Conservation (phyloP, 2,329 filamentous ascomycete species). For the Aureobasidium sp. region DNA sequence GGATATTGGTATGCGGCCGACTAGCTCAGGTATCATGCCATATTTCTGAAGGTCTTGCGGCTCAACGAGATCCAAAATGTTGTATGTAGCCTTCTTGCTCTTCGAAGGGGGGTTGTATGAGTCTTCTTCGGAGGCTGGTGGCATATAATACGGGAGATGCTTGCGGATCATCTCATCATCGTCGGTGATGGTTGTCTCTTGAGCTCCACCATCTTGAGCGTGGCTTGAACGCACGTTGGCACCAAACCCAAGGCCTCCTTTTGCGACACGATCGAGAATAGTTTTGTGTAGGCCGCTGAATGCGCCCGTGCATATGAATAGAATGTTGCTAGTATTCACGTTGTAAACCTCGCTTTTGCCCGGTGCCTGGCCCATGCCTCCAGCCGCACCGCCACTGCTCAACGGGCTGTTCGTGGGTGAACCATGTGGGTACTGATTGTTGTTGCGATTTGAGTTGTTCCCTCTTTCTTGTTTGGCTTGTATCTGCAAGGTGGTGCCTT, state of each 20-base stretch:
- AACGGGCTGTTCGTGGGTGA: conserved; percentile 32
- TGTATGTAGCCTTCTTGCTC: conserved; percentile 68
- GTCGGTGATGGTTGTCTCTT: conserved; percentile 51
- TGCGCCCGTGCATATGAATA: conserved; percentile 94
- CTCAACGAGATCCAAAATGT: conserved; percentile 59
- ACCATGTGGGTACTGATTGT: conserved; percentile 18
- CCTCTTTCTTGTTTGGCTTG: conserved; percentile 72
- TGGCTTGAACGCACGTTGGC: conserved; percentile 61
- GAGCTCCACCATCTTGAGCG: conserved; percentile 41
- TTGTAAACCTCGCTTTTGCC: conserved; percentile 57
- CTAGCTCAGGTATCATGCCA: conserved; percentile 85
- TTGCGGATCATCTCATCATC: conserved; percentile 51
- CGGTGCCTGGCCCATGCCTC: conserved; percentile 25
- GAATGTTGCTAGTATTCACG: conserved; percentile 88
- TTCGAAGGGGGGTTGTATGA: conserved; percentile 59
- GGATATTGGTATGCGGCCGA: conserved; percentile 88
- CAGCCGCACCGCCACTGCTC: conserved; percentile 24
- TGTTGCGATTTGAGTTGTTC: conserved; percentile 25
- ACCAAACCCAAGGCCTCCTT: conserved; percentile 83
- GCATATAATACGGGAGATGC: conserved; percentile 45
- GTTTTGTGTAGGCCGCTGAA: conserved; percentile 89
- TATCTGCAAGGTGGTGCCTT: conserved; percentile 88
- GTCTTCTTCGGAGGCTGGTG: conserved; percentile 24
- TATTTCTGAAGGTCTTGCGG: conserved; percentile 62
- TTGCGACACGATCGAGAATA: conserved; percentile 78